Base-by-base conservation (phyloP, 164 flowering plant species). In the Stephania japonica region DNA sequence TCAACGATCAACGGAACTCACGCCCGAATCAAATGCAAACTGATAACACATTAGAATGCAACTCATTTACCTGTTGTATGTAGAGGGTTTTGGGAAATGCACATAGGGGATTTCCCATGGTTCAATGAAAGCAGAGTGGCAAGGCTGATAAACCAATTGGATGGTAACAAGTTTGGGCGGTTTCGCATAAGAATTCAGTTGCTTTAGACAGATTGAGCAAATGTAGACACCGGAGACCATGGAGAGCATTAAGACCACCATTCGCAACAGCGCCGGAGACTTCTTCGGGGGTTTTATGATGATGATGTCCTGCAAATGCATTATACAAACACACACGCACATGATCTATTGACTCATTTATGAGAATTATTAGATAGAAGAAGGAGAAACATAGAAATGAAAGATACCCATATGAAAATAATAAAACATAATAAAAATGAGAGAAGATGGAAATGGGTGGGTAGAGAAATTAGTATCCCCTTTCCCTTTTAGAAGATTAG, bases 31-130 rank as follows among this genome's bases (percentile, higher is more conserved):
- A 9, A n/a, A 68, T n/a, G 27, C 56, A 44, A 41, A 72, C 11
- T 72, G 41, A 23, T 12, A 7, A 50, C 2, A 13, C 3, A 0
- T 32, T 32, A 9, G 24, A 0, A 6, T 3, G 1, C 13, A 65
- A 3, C 11, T 1, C 10, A 42, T n/a, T 65, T 79, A 89, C 92
- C 94, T 85, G 79, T 74, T 80, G 72, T 72, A 87, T 9, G 89
- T 84, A 47, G 68, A 53, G 65, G 94, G 94, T 70, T 75, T 83
- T 10, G 94, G 94, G 74, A 76, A 87, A 74, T 90, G 94, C 73
- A 87, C 73, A 69, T 82, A 83, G 24, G 80, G 86, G 56, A 63
- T 71, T 63, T 85, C 86, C 68, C 72, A 78, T 59, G 69, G 65
- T 41, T 86, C 84, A 12, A 80, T 68, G 63, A 44, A 67, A 38